Evolutionary conservation across 1,284 basidiomycete genomes (phyloP).

Genomic region (Sporisorium graminicola): DNA sequence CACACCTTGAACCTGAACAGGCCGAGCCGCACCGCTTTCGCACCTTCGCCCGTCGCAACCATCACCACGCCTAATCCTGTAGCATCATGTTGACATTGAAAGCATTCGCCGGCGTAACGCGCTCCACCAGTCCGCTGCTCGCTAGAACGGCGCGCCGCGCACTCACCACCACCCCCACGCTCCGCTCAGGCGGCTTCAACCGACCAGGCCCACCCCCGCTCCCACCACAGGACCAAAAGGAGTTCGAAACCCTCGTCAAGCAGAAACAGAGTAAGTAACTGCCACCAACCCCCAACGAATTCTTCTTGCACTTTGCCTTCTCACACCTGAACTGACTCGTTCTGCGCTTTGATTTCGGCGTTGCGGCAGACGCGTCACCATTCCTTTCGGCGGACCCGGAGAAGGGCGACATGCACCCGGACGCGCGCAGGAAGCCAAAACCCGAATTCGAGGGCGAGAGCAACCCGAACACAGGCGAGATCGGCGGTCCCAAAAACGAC

Average conservation of each 20-base stretch:
- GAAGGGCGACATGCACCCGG: constrained; percentile 68
- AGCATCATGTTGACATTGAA: constrained; percentile 14
- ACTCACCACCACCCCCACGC: constrained; percentile 15
- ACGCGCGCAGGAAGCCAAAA: constrained; percentile 67
- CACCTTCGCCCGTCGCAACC: neutral
- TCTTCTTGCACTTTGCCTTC: neutral
- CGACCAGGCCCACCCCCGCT: constrained; percentile 69
- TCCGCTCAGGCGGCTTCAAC: constrained; percentile 48
- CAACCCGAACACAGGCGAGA: constrained; percentile 74
- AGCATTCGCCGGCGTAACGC: neutral
- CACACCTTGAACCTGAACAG: constrained; percentile 11
- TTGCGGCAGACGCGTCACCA: constrained; percentile 45
- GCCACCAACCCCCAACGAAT: neutral
- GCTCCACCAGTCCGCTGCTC: neutral
- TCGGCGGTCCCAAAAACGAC: constrained; percentile 75
- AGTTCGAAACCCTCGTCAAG: constrained; percentile 70
- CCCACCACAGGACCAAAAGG: constrained; percentile 70
- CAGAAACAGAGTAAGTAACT: constrained; percentile 62
- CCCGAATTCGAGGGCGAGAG: constrained; percentile 74
- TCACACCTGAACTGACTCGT: neutral
- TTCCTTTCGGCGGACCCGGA: constrained; percentile 48
- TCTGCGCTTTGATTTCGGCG: neutral
- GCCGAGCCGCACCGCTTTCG: neutral
- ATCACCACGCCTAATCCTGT: neutral
- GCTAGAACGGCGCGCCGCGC: constrained; percentile 14